Conservation (phyloP, 2,329 filamentous ascomycete species). For the Colletotrichum zoysiae region DNA sequence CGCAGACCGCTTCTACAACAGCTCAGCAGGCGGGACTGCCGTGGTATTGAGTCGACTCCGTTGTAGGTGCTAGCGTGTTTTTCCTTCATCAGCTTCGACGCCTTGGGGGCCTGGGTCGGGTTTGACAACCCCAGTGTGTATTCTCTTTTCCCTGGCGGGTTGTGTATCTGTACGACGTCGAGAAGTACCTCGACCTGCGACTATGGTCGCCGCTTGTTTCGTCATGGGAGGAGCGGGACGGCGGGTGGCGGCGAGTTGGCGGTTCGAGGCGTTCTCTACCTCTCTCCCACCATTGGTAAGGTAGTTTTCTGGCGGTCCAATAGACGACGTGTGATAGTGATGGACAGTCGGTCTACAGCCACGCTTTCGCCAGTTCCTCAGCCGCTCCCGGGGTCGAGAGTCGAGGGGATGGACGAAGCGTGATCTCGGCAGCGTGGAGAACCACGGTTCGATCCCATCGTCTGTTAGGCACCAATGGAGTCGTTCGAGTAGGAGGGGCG, state of each 20-base stretch:
- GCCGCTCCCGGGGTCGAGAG: background rate
- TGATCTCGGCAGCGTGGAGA: background rate
- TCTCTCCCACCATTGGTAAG: background rate
- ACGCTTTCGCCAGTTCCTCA: background rate
- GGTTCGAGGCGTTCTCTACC: background rate
- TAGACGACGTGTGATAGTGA: background rate
- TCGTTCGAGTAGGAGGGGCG: background rate
- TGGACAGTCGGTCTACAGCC: background rate
- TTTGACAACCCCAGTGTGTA: background rate
- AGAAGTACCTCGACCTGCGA: constrained; percentile 26
- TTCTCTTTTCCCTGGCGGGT: background rate
- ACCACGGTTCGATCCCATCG: background rate
- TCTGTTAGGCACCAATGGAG: background rate
- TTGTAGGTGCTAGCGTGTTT: background rate
- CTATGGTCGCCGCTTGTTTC: background rate
- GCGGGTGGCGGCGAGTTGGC: background rate
- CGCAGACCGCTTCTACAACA: background rate
- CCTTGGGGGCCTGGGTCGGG: background rate
- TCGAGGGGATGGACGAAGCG: background rate
- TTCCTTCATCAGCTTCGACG: background rate
- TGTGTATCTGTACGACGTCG: constrained; percentile 33
- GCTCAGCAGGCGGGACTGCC: background rate
- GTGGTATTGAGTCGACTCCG: background rate
- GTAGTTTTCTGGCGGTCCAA: background rate
- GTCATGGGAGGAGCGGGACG: background rate